Evolutionary conservation across 2,329 filamentous ascomycete species (phyloP), one percentile per base, ranked within the genome.

Genomic region (Colletotrichum siamense): DNA sequence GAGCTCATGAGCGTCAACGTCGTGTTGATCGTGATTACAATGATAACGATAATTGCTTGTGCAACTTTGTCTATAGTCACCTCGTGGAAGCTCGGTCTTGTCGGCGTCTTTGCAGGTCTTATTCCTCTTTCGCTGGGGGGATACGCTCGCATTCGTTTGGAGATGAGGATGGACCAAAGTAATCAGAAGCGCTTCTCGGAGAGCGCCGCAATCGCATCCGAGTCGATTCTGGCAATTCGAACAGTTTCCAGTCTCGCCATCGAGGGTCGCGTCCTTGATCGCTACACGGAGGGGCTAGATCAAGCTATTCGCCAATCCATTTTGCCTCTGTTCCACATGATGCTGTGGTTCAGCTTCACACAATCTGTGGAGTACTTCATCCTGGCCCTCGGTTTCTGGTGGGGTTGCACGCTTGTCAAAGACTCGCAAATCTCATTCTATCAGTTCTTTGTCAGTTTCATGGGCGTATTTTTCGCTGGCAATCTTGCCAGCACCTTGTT

Each of bases 1-100:
- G 88, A 89, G 44, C 81, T 90, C 5, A 83, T 89, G 62, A 85
- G 86, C 3, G 80, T 85, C 63, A 90, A 86, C 57, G 78, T 89
- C 8, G 82, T 81, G 3, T 75, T 89, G 8, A 84, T 90, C 15
- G 62, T 88, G 2, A 83, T 87, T 24, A 80, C 84, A 10, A n/a
- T 86, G 3, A 73, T 88, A 55, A 88, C 83, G 30, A 76, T 90
- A 0, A 32, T 87, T 1, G 81, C 83, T 4, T 85, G 82, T 70
- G 83, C 82, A 26, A 81, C 86, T 2, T 78, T 90, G 0, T 82
- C 85, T 0, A 77, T 90, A 3, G 83, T 80, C 0, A 82, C 84
- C 69, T 84, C 83, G 1, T 90, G 86, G 87, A 88, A 86, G 44
- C 80, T 90, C 2, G 85, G 84, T 1, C 80, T 90, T 4, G 86